Conservation (phyloP, 345 rosid genomes). For the Gynandropsis gynandra region DNA sequence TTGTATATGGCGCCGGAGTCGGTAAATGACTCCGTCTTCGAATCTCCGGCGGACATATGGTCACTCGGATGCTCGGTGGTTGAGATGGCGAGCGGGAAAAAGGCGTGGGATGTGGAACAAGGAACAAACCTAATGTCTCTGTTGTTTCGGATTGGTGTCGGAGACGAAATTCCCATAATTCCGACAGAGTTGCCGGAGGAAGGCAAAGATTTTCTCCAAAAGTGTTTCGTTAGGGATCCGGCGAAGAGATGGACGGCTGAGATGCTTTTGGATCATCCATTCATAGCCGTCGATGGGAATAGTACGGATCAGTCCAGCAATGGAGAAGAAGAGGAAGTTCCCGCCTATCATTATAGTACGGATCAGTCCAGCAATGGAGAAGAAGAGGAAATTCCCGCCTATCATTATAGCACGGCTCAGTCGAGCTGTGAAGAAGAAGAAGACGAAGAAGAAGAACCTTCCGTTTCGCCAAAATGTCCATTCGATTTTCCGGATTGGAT, state of each 20-base stretch:
- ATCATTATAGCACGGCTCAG: too few relatives aligned
- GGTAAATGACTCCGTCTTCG: slow-evolving; percentile 43
- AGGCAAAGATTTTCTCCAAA: slow-evolving; percentile 61
- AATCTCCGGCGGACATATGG: slow-evolving; percentile 68
- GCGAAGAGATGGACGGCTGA: slow-evolving; percentile 62
- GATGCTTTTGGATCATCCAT: slow-evolving; percentile 75
- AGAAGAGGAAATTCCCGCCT: too few relatives aligned
- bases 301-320: too few relatives aligned
- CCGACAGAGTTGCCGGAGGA: slow-evolving; percentile 52
- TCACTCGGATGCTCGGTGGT: slow-evolving; percentile 68
- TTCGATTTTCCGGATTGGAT: slow-evolving; percentile 45
- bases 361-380: too few relatives aligned
- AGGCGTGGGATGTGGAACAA: slow-evolving; percentile 44
- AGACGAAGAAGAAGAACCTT: slow-evolving; percentile 22
- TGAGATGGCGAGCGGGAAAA: slow-evolving; percentile 70
- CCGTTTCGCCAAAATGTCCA: slow-evolving; percentile 37
- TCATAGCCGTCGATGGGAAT: slow-evolving; percentile 31
- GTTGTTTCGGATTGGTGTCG: slow-evolving; percentile 45
- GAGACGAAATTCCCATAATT: slow-evolving; percentile 41
- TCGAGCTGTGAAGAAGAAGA: too few relatives aligned
- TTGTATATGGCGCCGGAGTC: slow-evolving; percentile 75
- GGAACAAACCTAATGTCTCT: slow-evolving; percentile 27
- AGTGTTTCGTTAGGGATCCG: slow-evolving; percentile 51
- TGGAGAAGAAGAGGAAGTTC: too few relatives aligned
- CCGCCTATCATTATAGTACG: too few relatives aligned